A percentile compares a stretch with the other conserved stretches of the same genome.
phyloP scores from a whole-genome alignment of 441 rosid species.

The Gossypium lobatum region DNA sequence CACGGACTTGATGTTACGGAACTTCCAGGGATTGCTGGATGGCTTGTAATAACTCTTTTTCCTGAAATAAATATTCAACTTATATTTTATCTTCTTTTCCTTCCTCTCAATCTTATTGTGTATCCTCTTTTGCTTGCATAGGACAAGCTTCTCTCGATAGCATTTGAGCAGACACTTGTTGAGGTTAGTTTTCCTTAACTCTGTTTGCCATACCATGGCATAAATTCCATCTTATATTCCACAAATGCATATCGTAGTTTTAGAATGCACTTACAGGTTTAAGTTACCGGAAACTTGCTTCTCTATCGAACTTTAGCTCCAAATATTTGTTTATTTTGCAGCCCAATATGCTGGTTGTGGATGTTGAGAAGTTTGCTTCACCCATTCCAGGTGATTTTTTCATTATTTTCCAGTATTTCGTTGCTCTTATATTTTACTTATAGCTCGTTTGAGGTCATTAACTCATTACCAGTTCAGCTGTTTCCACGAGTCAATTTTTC shows the following conservation, averaged over 20 bases:
- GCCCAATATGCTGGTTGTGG: constrained; percentile 98
- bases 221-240: not conserved
- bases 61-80: constrained; percentile 2
- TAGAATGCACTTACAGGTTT: not conserved
- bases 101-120: constrained; percentile 15
- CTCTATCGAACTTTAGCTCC: constrained; percentile 3
- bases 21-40: constrained; percentile 94
- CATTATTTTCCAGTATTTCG: not conserved
- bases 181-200: constrained; percentile 42
- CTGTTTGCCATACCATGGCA: not conserved
- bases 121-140: constrained; percentile 24
- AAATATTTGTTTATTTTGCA: constrained; percentile 29
- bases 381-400: constrained; percentile 41
- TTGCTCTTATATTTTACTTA: not conserved
- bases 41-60: constrained; percentile 68
- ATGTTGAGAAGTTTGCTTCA: constrained; percentile 74
- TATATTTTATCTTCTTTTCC: not conserved
- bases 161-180: constrained; percentile 92
- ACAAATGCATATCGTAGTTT: not conserved
- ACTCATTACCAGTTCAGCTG: not conserved
- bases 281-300: not conserved
- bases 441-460: not conserved
- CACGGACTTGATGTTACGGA: constrained; percentile 84
- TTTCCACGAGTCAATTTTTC: not conserved
- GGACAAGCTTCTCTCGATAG: constrained; percentile 81